Evolutionary conservation across 306 rosid species (phyloP).

Genomic region (Calophaca sinica): DNA sequence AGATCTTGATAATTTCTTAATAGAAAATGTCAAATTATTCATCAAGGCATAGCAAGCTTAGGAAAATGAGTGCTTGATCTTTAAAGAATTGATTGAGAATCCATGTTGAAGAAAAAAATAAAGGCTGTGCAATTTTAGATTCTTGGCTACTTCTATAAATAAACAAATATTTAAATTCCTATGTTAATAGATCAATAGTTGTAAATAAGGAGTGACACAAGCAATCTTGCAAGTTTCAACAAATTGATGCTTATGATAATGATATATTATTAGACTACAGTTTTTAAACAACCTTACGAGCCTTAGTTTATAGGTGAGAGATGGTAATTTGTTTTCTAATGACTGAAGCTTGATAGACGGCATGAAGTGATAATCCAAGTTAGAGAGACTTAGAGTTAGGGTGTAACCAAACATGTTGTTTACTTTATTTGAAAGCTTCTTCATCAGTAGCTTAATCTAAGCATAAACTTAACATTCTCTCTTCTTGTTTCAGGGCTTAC

Average conservation of each 20-base stretch:
- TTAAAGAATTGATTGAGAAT: conserved; percentile 26
- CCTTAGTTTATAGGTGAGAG: conserved; percentile 27
- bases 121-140: not conserved
- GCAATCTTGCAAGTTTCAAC: conserved; percentile 7
- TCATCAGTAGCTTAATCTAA: conserved; percentile 28
- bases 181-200: conserved; percentile 3
- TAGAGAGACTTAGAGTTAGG: conserved; percentile 28
- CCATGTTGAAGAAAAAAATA: conserved; percentile 5
- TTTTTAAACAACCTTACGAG: conserved; percentile 9
- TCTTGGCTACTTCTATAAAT: conserved; percentile 3
- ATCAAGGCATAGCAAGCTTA: conserved; percentile 24
- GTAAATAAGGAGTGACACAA: conserved; percentile 11
- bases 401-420: conserved; percentile 25
- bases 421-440: conserved; percentile 33
- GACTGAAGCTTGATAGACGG: conserved; percentile 28
- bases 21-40: conserved; percentile 1
- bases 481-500: conserved; percentile 72
- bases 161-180: conserved; percentile 19
- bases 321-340: conserved; percentile 34
- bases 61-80: conserved; percentile 34
- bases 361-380: conserved; percentile 27
- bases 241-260: conserved; percentile 9
- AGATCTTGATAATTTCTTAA: not conserved
- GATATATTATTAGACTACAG: not conserved
- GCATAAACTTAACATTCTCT: conserved; percentile 37